A percentile compares a stretch with the other conserved stretches of the same genome.
These are phyloP conservation scores for Spatholobus suberectus DNA, from an alignment of 306 rosid species.

Conservation along the genomic window DNA sequence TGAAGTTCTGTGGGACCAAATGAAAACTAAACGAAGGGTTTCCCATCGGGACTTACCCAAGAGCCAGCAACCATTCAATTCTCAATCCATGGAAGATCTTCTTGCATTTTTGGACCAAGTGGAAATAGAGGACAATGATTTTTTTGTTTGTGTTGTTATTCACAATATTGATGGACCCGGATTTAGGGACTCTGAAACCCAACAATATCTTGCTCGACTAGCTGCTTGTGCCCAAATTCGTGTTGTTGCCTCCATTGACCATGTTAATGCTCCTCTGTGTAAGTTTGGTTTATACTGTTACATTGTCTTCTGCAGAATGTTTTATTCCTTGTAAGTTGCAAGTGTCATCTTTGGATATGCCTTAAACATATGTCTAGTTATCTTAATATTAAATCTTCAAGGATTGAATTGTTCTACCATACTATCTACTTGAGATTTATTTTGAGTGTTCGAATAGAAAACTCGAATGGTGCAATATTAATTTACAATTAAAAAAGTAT, in stretches of 20 bases:
- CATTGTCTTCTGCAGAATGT: slow-evolving; percentile 25
- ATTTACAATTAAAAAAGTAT: not conserved
- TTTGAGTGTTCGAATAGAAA: slow-evolving; percentile 3
- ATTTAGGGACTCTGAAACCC: slow-evolving; percentile 83
- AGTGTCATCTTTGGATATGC: slow-evolving; percentile 36
- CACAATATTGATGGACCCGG: slow-evolving; percentile 97
- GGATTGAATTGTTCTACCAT: slow-evolving; percentile 16
- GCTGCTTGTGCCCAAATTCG: slow-evolving; percentile 81
- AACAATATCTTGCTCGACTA: slow-evolving; percentile 76
- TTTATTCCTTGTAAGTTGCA: slow-evolving; percentile 39
- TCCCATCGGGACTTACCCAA: slow-evolving; percentile 51
- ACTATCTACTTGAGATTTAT: not conserved
- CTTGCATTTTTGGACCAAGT: slow-evolving; percentile 74
- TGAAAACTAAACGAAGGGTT: slow-evolving; percentile 59
- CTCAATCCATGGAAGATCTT: slow-evolving; percentile 81
- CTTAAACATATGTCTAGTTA: slow-evolving; percentile 5
- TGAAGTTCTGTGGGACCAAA: slow-evolving; percentile 73
- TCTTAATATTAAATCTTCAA: not conserved
- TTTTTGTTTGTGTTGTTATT: slow-evolving; percentile 67
- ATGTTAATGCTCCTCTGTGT: slow-evolving; percentile 87
- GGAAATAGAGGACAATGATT: slow-evolving; percentile 53
- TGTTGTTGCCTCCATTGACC: slow-evolving; percentile 79
- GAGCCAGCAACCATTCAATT: slow-evolving; percentile 62
- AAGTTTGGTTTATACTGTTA: slow-evolving; percentile 43
- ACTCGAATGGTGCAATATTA: slow-evolving; percentile 3